Conservation (phyloP, 768 basidiomycete species). For the Boletus insuetus region DNA sequence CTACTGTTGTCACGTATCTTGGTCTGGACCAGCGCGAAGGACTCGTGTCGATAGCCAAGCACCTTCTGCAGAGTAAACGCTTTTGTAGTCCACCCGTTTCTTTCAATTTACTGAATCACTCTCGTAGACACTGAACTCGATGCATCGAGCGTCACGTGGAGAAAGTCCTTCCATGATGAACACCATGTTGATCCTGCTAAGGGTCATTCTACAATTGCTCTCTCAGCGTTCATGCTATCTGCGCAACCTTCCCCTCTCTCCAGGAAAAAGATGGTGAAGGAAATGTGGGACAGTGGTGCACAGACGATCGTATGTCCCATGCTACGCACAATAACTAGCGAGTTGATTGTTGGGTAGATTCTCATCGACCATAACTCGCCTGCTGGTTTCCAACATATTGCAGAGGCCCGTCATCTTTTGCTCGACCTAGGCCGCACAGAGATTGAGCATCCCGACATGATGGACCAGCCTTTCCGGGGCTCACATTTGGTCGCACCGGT, state of each 20-base stretch:
- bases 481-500: conserved; percentile 90
- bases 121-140: conserved; percentile 47
- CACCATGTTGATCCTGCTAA: conserved; percentile 40
- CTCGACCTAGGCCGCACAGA: conserved; percentile 62
- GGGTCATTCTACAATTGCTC: conserved; percentile 56
- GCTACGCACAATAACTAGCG: not conserved
- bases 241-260: conserved; percentile 59
- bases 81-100: not conserved
- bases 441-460: conserved; percentile 43
- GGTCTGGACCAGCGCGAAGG: conserved; percentile 79
- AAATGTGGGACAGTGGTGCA: conserved; percentile 93
- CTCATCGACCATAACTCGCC: conserved; percentile 82
- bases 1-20: conserved; percentile 59
- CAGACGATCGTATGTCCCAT: conserved; percentile 59
- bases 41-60: conserved; percentile 62
- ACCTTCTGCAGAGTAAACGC: conserved; percentile 53
- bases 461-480: conserved; percentile 43
- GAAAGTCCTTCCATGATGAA: conserved; percentile 52
- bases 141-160: conserved; percentile 47
- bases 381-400: conserved; percentile 72
- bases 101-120: conserved; percentile 12
- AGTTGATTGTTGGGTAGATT: conserved; percentile 45
- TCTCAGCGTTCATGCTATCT: conserved; percentile 87
- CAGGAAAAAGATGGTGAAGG: conserved; percentile 65
- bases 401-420: conserved; percentile 74